These are phyloP conservation scores for Trichaptum fuscoviolaceum DNA, from an alignment of 768 basidiomycete species.

Conservation along the genomic window DNA sequence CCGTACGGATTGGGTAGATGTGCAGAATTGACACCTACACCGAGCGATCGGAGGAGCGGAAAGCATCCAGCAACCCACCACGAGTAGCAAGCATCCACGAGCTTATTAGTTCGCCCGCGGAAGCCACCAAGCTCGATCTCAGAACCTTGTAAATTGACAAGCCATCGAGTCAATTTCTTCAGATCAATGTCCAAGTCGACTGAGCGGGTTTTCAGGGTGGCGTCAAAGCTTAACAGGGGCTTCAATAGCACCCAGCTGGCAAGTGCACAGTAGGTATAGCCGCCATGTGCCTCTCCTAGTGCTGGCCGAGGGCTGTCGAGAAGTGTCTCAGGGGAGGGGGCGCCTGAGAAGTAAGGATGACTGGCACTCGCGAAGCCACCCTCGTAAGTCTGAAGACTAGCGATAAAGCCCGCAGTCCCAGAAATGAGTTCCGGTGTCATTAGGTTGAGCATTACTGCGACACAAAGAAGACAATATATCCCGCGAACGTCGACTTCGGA, in stretches of 20 bases:
- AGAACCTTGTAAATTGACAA: conserved; percentile 77
- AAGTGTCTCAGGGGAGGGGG: conserved; percentile 18
- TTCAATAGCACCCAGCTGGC: conserved; percentile 78
- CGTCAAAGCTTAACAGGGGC: conserved; percentile 37
- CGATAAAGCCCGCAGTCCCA: conserved; percentile 74
- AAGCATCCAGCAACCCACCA: conserved; percentile 98
- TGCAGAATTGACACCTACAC: conserved; percentile 19
- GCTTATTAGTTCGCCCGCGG: conserved; percentile 89
- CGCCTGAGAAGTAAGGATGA: conserved; percentile 50
- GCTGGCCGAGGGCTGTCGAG: conserved; percentile 55
- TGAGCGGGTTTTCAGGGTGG: conserved; percentile 5
- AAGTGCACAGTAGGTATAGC: conserved; percentile 92
- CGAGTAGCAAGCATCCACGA: conserved; percentile 99
- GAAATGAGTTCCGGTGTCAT: conserved; percentile 83
- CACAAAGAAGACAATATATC: conserved; percentile 85
- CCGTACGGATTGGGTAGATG: conserved; percentile 4
- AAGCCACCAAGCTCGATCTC: conserved; percentile 89
- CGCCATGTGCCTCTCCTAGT: conserved; percentile 95
- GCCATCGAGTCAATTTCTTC: conserved; percentile 67
- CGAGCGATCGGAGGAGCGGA: conserved; percentile 60
- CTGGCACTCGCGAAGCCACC: conserved; percentile 87
- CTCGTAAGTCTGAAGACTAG: conserved; percentile 94
- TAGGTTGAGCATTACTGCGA: conserved; percentile 77
- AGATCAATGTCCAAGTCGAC: conserved; percentile 47
- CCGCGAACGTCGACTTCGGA: conserved; percentile 97